Conservation (phyloP, 2,329 filamentous ascomycete genomes). For the Nannizzia gypsea region DNA sequence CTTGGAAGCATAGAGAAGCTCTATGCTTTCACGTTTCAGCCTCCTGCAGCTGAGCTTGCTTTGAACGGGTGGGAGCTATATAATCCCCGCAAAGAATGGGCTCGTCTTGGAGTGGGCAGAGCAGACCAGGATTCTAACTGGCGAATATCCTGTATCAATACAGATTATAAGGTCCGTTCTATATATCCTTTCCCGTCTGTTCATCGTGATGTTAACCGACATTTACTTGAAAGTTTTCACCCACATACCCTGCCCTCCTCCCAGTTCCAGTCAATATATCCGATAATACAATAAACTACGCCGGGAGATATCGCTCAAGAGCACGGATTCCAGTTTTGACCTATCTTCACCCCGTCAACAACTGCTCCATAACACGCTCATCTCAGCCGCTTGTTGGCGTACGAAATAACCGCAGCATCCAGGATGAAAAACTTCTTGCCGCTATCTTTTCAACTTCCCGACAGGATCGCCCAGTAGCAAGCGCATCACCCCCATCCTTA, state of each 20-base stretch:
- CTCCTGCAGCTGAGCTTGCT: slow-evolving; percentile 58
- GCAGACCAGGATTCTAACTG: slow-evolving; percentile 71
- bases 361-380: slow-evolving; percentile 89
- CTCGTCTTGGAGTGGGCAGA: slow-evolving; percentile 72
- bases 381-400: slow-evolving; percentile 86
- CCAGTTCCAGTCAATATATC: slow-evolving; percentile 81
- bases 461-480: slow-evolving; percentile 33
- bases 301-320: slow-evolving; percentile 75
- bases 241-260: slow-evolving; percentile 78
- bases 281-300: slow-evolving; percentile 94
- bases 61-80: slow-evolving; percentile 77
- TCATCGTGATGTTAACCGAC: slow-evolving; percentile 16
- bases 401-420: slow-evolving; percentile 76
- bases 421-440: slow-evolving; percentile 86
- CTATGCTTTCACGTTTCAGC: slow-evolving; percentile 77
- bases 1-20: slow-evolving; percentile 75
- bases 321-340: slow-evolving; percentile 78
- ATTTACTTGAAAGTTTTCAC: slow-evolving; percentile 51
- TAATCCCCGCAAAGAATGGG: slow-evolving; percentile 73
- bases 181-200: background rate
- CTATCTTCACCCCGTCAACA: slow-evolving; percentile 93
- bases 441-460: slow-evolving; percentile 75
- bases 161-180: slow-evolving; percentile 55
- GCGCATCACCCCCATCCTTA: slow-evolving; percentile 27
- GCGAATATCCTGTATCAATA: slow-evolving; percentile 83